Conservation (phyloP, 164 flowering plant species). For the Chimonanthus salicifolius region DNA sequence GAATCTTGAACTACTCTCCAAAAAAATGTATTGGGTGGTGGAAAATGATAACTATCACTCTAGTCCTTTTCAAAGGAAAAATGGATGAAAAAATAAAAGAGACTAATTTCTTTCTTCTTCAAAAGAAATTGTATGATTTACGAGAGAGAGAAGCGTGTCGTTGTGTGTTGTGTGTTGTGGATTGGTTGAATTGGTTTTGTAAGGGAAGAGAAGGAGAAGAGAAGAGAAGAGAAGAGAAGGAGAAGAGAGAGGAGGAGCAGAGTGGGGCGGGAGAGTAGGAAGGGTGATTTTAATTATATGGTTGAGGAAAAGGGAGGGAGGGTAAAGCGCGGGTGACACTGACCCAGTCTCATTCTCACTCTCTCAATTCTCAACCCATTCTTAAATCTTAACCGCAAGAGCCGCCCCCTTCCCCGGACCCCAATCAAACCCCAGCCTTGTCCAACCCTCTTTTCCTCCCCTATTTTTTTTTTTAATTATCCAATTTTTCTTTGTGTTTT, state of each 20-base stretch:
- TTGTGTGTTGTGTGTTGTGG: slow-evolving; percentile 12
- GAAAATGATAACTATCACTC: background rate
- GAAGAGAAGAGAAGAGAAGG: background rate
- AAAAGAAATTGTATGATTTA: background rate
- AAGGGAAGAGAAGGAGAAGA: background rate
- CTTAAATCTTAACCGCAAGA: slow-evolving; percentile 13
- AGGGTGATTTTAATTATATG: background rate
- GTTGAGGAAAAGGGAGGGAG: background rate
- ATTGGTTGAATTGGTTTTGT: slow-evolving; percentile 15
- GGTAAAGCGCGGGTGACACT: background rate
- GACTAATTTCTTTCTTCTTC: background rate
- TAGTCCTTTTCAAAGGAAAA: background rate
- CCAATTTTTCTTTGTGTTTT: no score
- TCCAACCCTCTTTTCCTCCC: background rate
- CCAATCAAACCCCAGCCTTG: background rate
- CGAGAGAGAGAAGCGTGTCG: background rate
- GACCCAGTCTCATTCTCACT: background rate
- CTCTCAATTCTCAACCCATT: background rate
- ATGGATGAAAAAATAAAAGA: background rate
- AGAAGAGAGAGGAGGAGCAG: slow-evolving; percentile 11
- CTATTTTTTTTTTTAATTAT: no score
- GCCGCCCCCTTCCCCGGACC: slow-evolving; percentile 8
- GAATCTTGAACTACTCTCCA: background rate
- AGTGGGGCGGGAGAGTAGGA: background rate
- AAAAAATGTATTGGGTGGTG: background rate